These are phyloP conservation scores for Xylaria grammica DNA, from an alignment of 495 filamentous ascomycete genomes.

Conservation along the genomic window DNA sequence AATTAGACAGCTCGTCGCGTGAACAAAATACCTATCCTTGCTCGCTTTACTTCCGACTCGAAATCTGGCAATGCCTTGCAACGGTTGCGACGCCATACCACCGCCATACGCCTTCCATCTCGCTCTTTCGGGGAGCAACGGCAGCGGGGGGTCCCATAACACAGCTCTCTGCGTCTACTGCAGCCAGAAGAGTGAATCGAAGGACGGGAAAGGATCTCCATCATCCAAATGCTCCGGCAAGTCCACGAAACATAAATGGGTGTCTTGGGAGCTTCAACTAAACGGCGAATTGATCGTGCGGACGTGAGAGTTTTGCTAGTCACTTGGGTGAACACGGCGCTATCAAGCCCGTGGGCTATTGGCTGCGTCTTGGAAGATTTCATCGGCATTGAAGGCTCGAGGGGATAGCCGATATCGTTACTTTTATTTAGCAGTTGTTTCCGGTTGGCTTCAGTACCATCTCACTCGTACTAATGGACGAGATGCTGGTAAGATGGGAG, in stretches of 20 bases:
- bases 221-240: constrained; percentile 6
- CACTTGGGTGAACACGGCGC: background rate
- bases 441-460: too few species aligned
- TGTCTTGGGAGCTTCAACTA: constrained; percentile 21
- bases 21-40: background rate
- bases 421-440: background rate
- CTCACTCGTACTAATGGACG: background rate
- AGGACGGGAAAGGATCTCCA: background rate
- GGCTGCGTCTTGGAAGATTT: too few species aligned
- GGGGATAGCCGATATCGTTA: background rate
- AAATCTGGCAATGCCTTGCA: constrained; percentile 12
- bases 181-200: background rate
- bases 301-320: constrained; percentile 10
- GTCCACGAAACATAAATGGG: constrained; percentile 17
- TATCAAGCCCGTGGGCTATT: too few species aligned
- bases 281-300: constrained; percentile 17
- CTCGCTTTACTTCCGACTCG: background rate
- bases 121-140: constrained; percentile 6
- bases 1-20: background rate
- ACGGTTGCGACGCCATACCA: constrained; percentile 18
- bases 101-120: constrained; percentile 21
- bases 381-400: too few species aligned
- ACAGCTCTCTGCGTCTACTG: constrained; percentile 15
- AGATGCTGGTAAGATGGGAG: background rate
- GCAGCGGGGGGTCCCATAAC: constrained; percentile 10